Evolutionary conservation across 2,329 filamentous ascomycete genomes (phyloP).

Genomic region (Hymenoscyphus scutula): DNA sequence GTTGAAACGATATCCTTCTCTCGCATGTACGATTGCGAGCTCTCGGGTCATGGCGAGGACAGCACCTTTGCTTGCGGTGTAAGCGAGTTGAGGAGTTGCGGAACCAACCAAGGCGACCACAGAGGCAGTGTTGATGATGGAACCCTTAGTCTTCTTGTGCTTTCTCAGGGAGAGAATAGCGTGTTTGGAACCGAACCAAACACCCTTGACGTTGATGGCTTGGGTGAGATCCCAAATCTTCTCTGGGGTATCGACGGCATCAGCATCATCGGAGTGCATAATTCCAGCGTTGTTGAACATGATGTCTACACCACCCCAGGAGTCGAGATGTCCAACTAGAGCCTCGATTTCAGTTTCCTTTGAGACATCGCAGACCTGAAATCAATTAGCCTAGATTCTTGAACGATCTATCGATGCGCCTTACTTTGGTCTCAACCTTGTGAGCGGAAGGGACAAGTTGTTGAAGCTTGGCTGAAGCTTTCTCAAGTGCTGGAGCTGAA

Average conservation of each 20-base stretch:
- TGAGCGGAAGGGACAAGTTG: slow-evolving; percentile 51
- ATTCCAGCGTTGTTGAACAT: slow-evolving; percentile 82
- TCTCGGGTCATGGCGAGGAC: slow-evolving; percentile 73
- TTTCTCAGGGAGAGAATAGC: slow-evolving; percentile 65
- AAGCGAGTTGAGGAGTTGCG: slow-evolving; percentile 70
- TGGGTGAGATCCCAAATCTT: slow-evolving; percentile 76
- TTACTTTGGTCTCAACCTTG: slow-evolving; percentile 47
- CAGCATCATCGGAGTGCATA: slow-evolving; percentile 66
- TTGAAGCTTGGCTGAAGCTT: slow-evolving; percentile 58
- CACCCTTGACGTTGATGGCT: slow-evolving; percentile 75
- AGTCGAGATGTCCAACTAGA: slow-evolving; percentile 59
- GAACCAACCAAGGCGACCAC: slow-evolving; percentile 71
- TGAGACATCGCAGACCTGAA: slow-evolving; percentile 60
- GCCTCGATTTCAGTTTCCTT: slow-evolving; percentile 64
- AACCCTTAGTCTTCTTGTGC: slow-evolving; percentile 64
- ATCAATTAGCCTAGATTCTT: background rate
- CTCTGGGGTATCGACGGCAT: slow-evolving; percentile 67
- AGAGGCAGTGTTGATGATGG: slow-evolving; percentile 72
- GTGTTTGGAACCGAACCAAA: slow-evolving; percentile 75
- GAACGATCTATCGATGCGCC: background rate
- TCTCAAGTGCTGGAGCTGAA: slow-evolving; percentile 61
- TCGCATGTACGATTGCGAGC: slow-evolving; percentile 70
- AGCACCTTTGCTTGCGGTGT: slow-evolving; percentile 74
- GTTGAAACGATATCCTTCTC: slow-evolving; percentile 74
- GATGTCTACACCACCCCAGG: slow-evolving; percentile 69